Evolutionary conservation across 805 yeast genomes (phyloP), one percentile per base, ranked within the genome.

Genomic region (Ogataea pini): DNA sequence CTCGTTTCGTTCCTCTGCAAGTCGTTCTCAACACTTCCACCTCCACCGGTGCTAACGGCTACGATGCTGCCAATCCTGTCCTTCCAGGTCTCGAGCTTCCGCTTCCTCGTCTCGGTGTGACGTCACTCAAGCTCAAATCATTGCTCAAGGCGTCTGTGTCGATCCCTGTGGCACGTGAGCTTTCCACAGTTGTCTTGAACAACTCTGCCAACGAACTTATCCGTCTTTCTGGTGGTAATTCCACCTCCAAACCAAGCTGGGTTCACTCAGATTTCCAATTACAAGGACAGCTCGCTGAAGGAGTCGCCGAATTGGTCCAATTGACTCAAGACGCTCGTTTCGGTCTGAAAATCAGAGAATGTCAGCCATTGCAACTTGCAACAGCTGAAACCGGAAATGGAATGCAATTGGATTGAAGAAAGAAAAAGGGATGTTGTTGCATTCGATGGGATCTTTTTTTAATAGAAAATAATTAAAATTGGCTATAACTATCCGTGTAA

Each of bases 201-300:
- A 68, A 74, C 39, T 67, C 71, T 5, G 59, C 62, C 48, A 67
- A 67, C 10, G 94, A 87, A 65, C 71, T 86, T 14, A 67, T 91
- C 48, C 79, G 96, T 64, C 75, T 92, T 54, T 80, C 92, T 22
- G 97, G 97, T 40, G 96, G 96, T 41, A 66, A 73, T 32, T 75
- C 77, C 58, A 75, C 84, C 20, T 76, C 83, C 45, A 76, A 78
- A 50, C 91, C 97, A 58, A 80, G 89, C 57, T 94, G 96, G 94
- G 85, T 87, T 37, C 97, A 91, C 64, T 88, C 96, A 22, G 72
- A 78, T 36, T 83, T 73, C 69, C 84, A 84, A 66, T 69, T 92
- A 47, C 67, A 75, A 25, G 80, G 79, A 39, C 70, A 72, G 6
- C 73, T 55, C 25, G 55, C 59, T 8, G 72, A 74, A 47, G 77